phyloP scores from a whole-genome alignment of 768 basidiomycete species.

The Russula olivacea region DNA sequence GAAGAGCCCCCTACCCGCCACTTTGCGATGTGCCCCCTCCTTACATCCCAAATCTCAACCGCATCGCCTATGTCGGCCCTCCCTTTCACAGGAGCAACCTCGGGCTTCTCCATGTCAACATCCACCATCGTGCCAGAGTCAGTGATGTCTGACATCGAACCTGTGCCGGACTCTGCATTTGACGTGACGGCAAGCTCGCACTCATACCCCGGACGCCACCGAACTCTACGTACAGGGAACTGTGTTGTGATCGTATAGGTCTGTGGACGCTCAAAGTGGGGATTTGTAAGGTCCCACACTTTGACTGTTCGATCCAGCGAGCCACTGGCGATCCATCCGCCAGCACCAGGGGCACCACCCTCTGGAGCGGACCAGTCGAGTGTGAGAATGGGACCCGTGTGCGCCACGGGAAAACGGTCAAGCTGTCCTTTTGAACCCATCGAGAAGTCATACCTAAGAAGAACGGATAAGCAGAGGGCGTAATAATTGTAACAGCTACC shows the following conservation, averaged over 20 bases:
- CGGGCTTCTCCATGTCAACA: conserved; percentile 18
- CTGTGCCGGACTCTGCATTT: conserved; percentile 48
- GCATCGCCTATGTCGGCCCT: conserved; percentile 43
- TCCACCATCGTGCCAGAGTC: conserved; percentile 1
- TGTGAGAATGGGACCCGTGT: conserved; percentile 62
- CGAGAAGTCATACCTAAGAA: conserved; percentile 65
- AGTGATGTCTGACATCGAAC: conserved; percentile 29
- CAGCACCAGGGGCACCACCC: conserved; percentile 23
- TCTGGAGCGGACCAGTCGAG: conserved; percentile 60
- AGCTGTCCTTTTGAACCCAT: conserved; percentile 70
- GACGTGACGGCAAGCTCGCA: conserved; percentile 73
- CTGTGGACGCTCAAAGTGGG: conserved; percentile 57
- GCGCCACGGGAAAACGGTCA: conserved; percentile 68
- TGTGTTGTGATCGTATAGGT: conserved; percentile 69
- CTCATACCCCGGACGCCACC: conserved; percentile 72
- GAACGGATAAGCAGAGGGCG: neutral
- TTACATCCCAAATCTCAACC: conserved; percentile 83
- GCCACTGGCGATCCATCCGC: conserved; percentile 74
- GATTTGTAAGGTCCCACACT: conserved; percentile 66
- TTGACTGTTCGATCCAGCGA: conserved; percentile 78
- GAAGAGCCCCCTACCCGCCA: conserved; percentile 65
- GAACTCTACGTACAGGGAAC: conserved; percentile 64
- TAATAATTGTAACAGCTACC: conserved; percentile 15
- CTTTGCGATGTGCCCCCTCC: conserved; percentile 75
- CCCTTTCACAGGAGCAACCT: conserved; percentile 8